Evolutionary conservation across 257 asterid genomes (phyloP).

Genomic region (Ilex aquifolium): DNA sequence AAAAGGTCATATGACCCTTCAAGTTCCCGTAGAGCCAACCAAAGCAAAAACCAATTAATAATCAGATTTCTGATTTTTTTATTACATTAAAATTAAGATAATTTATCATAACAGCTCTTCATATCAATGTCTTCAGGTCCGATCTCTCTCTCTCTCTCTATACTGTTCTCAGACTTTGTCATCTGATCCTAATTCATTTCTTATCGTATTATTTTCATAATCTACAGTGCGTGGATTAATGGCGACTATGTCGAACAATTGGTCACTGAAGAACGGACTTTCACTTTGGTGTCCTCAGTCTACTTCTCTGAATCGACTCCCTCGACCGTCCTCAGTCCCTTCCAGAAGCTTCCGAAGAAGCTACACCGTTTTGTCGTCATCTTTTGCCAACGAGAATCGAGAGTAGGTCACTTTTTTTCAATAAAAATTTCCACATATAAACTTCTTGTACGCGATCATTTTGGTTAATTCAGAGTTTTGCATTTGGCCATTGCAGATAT

Average conservation of each 20-base stretch:
- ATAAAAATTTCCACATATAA: background rate
- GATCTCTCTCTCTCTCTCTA: no score
- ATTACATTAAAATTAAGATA: no score
- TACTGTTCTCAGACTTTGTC: no score
- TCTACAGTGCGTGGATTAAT: conserved; percentile 35
- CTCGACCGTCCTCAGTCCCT: conserved; percentile 20
- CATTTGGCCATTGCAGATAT: conserved; percentile 38
- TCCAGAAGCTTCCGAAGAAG: conserved; percentile 45
- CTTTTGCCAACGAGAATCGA: conserved; percentile 79
- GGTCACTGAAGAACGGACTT: conserved; percentile 61
- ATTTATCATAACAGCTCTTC: no score
- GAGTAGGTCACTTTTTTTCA: conserved; percentile 39
- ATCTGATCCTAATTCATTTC: no score
- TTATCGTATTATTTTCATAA: background rate
- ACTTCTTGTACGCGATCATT: background rate
- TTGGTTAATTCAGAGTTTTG: background rate
- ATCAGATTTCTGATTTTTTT: no score
- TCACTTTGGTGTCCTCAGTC: conserved; percentile 56
- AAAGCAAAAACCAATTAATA: no score
- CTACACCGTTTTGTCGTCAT: conserved; percentile 55
- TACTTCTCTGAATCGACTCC: conserved; percentile 38
- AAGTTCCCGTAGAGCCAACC: no score
- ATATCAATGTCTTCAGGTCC: no score
- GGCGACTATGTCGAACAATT: conserved; percentile 45
- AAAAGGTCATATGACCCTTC: no score